phyloP scores from a whole-genome alignment of 768 basidiomycete genomes.

The Tylopilus vinaceipallidus region DNA sequence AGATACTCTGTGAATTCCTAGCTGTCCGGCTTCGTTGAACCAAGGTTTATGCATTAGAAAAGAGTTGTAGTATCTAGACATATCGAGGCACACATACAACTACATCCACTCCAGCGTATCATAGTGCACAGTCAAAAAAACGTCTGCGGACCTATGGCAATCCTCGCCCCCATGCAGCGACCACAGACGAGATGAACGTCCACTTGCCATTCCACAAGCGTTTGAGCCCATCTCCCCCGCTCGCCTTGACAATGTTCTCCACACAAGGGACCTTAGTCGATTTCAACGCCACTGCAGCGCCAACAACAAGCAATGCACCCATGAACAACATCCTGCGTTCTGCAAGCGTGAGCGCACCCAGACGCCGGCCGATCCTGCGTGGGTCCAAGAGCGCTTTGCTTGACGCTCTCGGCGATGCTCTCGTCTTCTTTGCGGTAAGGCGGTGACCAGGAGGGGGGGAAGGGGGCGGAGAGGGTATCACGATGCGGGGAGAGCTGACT shows the following conservation, averaged over 20 bases:
- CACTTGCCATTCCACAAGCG: conserved; percentile 26
- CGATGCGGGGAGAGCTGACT: conserved; percentile 21
- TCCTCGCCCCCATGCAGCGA: conserved; percentile 29
- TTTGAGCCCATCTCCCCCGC: conserved; percentile 21
- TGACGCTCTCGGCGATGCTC: conserved; percentile 1
- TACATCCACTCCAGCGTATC: neutral
- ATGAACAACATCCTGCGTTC: conserved; percentile 45
- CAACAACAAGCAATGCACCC: conserved; percentile 66
- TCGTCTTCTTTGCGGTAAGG: conserved; percentile 22
- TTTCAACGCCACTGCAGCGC: conserved; percentile 59
- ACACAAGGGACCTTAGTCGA: conserved; percentile 12
- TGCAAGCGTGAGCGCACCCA: conserved; percentile 26
- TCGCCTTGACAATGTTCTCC: conserved; percentile 10
- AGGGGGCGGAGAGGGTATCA: conserved; percentile 26
- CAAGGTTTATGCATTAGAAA: neutral
- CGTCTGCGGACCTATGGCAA: conserved; percentile 14
- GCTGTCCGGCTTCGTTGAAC: too few species aligned
- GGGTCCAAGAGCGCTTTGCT: conserved; percentile 12
- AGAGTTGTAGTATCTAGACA: neutral
- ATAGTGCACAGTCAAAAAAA: neutral
- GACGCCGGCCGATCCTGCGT: conserved; percentile 17
- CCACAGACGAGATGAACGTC: conserved; percentile 19
- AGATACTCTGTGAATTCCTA: too few species aligned
- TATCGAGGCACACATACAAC: neutral
- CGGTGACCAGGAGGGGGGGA: conserved; percentile 14